Evolutionary conservation across 208 protist species (phyloP), one percentile per base, ranked within the genome.

Genomic region (Trypanosoma congolense): DNA sequence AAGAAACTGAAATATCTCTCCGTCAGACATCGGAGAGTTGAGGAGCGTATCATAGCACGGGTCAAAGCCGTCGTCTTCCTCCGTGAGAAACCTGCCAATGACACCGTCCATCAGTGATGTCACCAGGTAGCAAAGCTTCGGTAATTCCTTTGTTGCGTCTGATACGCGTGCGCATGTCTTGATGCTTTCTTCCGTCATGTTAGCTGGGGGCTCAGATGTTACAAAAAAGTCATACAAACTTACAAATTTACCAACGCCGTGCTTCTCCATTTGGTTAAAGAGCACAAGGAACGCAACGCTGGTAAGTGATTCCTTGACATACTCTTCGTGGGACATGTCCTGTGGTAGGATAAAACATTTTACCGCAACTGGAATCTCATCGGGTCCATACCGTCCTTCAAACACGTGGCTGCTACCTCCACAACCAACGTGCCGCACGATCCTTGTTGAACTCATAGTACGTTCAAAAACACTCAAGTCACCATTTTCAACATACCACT

Each of bases 41-140:
- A 82, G 44, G 43, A 95, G 69, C 16, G 71, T 77, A 56, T 95
- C 87, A 56, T 89, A 95, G 33, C 68, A 67, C 0, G 83, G 82
- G 55, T 95, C 87, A 65, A 77, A 95, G 50, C 83, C 87, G 42
- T 71, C 70, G 9, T 95, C 87, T 21, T 77, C 56, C 24, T 80
- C 71, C 29, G 57, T 73, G 16, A 95, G 60, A 56, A 95, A 95
- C 21, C 80, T 83, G 33, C 87, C 87, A 24, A 95, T 36, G 5
- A 81, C 87, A 41, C 80, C 82, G 61, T 95, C 87, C 87, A 95
- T 90, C 25, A 91, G 59, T 48, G 86, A 71, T 1, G 75, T 87
- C 1, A 90, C 55, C 14, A 92, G 51, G 70, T 92, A 95, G 65
- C 83, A 91, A 41, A 95, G 79, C 44, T 72, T 67, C 14, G 65